Evolutionary conservation across 2,329 filamentous ascomycete genomes (phyloP).

Genomic region (Clarireedia paspali): DNA sequence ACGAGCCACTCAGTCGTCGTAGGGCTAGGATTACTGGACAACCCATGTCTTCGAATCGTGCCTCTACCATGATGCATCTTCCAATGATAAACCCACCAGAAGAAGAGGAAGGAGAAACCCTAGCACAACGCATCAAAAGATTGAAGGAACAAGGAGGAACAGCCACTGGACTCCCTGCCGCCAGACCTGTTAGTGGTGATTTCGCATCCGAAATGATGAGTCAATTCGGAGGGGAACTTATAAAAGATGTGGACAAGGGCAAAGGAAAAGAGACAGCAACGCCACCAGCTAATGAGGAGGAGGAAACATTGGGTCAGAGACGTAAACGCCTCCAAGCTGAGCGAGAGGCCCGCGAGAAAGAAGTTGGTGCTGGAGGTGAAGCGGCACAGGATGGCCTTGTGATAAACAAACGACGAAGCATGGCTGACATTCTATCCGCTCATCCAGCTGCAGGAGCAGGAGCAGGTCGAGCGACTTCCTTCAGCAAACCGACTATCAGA

Average conservation of each 20-base stretch:
- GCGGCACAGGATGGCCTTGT: slow-evolving; percentile 16
- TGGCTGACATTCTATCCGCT: slow-evolving; percentile 39
- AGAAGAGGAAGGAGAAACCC: slow-evolving; percentile 51
- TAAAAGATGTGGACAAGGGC: slow-evolving; percentile 24
- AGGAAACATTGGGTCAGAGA: slow-evolving; percentile 74
- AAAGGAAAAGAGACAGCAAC: slow-evolving; percentile 28
- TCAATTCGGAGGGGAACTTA: slow-evolving; percentile 46
- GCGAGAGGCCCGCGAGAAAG: slow-evolving; percentile 53
- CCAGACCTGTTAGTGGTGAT: slow-evolving; percentile 50
- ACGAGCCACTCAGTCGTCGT: slow-evolving; percentile 54
- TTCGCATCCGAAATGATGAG: slow-evolving; percentile 64
- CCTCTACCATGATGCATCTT: slow-evolving; percentile 24
- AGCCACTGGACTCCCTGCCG: slow-evolving; percentile 18
- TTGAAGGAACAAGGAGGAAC: slow-evolving; percentile 47
- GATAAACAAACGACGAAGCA: slow-evolving; percentile 34
- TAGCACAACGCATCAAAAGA: slow-evolving; percentile 57
- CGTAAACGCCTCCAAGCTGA: slow-evolving; percentile 65
- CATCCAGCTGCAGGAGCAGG: slow-evolving; percentile 36
- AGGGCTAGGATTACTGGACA: slow-evolving; percentile 26
- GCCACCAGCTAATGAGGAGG: slow-evolving; percentile 43
- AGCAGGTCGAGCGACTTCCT: slow-evolving; percentile 8
- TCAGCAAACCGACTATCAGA: slow-evolving; percentile 12
- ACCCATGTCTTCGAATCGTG: slow-evolving; percentile 15
- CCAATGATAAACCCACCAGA: slow-evolving; percentile 22
- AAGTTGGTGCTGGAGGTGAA: slow-evolving; percentile 34